Evolutionary conservation across 1,139 yeast genomes (phyloP), one percentile per base, ranked within the genome.

Genomic region (Sugiyamaella paludigena): DNA sequence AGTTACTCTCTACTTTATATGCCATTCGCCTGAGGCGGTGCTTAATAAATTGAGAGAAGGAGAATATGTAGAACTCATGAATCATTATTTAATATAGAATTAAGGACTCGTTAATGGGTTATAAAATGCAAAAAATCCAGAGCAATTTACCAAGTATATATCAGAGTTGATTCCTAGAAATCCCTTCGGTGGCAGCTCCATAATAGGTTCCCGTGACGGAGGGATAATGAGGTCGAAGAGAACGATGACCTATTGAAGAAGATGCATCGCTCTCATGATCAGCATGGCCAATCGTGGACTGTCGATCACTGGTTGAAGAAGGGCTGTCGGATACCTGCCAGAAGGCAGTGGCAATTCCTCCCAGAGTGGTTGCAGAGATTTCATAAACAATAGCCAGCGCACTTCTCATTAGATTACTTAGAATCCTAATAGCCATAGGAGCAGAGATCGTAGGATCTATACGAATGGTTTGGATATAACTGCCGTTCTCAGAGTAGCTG

Each of bases 171-270:
- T 31, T 31, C 15, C 12, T 31, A 31, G 34, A 13, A 3, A 31
- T 31, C 6, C 34, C 34, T 4, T 19, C 24, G 24, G 34, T 15
- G 31, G n/a, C 15, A 26, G 39, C 28, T 19, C 50, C 43, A 24
- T 49, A 49, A 36, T 43, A 49, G 5, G 40, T 30, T 35, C 45
- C 52, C 13, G 48, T 42, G 26, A 49, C 41, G n/a, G 47, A 40
- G 6, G 52, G 52, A 31, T 37, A 49, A 13, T 48, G 42, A 10
- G 49, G 52, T 36, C 33, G 42, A 8, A 46, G 40, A 9, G 34
- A 6, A n/a, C 12, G 12, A 31, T n/a, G 4, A 5, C 15, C 15
- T 13, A n/a, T n/a, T 29, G 32, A 29, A 29, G 32, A 29, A 29
- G 32, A 29, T 10, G 34, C 5, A 6, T 31, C 34, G 6, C 15